Evolutionary conservation across 2,329 filamentous ascomycete genomes (phyloP), one percentile per base, ranked within the genome.

Genomic region (Neopestalotiopsis sp.): DNA sequence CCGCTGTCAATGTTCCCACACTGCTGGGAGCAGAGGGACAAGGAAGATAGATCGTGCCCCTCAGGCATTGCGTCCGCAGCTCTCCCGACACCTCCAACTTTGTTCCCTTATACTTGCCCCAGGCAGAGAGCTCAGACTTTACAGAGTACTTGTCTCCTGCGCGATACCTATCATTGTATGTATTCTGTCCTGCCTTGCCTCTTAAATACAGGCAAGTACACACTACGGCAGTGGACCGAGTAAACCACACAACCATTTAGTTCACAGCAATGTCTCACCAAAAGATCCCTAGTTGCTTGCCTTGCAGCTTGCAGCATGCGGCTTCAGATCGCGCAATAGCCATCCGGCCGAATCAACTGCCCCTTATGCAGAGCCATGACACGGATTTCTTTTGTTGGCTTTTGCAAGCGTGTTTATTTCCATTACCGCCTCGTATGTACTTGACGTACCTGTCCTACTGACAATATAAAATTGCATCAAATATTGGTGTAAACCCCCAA

Each of bases 291-390:
- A 24, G 24, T 17, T 24, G 57, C 24, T 34, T 59, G 57, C 57
- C 13, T 59, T 34, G 24, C 24, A 30, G 57, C 30, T 34, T 62
- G 59, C 59, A 62, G 30, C 30, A 62, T 62, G 59, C 59, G 59
- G 28, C 28, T n/a, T 62, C 59, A 62, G 59, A 59, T 59, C 30
- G 45, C 20, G 20, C 12, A 59, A 59, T 34, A 13, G 20, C 13
- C 32, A 38, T 62, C 59, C 59, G 59, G 59, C 59, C 59, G 59
- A 62, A 62, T 62, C 59, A 40, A 40, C 34, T 59, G 24, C 57
- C 59, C 24, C 57, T 59, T 59, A 59, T 38, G 59, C 30, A 62
- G 59, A 42, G 59, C 59, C 59, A 40, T 20, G n/a, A 40, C 32
- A 34, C n/a, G 59, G 28, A 34, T 12, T 20, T 13, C 59, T 34